Base-by-base conservation (phyloP, 2,329 filamentous ascomycete species). In the Trichophyton rubrum region DNA sequence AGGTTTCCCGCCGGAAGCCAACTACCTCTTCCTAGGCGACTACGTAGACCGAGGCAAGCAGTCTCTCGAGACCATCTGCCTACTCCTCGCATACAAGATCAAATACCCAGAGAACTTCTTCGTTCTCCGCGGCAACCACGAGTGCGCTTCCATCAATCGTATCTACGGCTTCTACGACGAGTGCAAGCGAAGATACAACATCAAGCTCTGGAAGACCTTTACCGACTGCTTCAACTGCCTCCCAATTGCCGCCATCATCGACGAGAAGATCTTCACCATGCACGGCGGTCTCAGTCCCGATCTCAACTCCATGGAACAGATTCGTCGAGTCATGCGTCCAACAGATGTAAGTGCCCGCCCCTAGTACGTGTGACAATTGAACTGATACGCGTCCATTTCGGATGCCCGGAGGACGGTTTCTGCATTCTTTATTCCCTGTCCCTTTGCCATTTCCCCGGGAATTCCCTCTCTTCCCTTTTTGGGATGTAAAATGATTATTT, bases 51-150 rank as follows among this genome's bases (percentile, higher is more conserved):
- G 93, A 80, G 93, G 93, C 79, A 97, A 99, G 82, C 93, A 99
- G 78, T 96, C 92, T 41, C 86, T 99, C 60, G 93, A 99, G 81
- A 97, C 93, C 67, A 97, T 99, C 77, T 96, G 90, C 79, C 82
- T 99, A 65, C 83, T 99, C 61, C 84, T 99, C 58, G 90, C 90
- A 64, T 99, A 97, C 85, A 99, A 99, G 85, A 95, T 99, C 84
- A 97, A 97, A 80, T 97, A 96, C 75, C 93, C 93, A 56, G 93
- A 99, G 79, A 99, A 99, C 81, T 97, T 99, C 80, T 99, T 99
- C 81, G 88, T 99, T 67, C 85, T 99, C 62, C 90, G 93, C 68
- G 93, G 93, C 65, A 99, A 99, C 81, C 93, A 99, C 81, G 93
- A 99, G 78, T 97, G 93, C 78, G 93, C 93, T 62, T 95, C 89